Base-by-base conservation (phyloP, 352 stramenopile species). In the Pythium aquatile region DNA sequence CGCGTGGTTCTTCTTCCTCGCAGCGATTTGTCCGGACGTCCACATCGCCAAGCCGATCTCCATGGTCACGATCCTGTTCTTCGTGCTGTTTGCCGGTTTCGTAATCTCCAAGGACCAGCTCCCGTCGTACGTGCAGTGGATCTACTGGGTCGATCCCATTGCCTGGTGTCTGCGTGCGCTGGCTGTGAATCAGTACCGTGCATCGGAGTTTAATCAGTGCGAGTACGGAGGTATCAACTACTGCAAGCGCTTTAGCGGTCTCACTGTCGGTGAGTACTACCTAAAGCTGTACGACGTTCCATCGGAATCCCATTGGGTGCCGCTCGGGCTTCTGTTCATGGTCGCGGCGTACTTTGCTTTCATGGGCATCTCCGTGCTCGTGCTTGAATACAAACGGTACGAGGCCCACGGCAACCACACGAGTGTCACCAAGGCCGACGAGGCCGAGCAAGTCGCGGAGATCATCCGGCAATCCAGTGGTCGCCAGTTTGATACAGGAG, bases 131-230 rank as follows among this genome's bases (percentile, higher is more conserved):
- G 74, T 67, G 20, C 70, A 67, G n/a, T 85, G 77, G 77, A n/a
- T 77, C 17, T 82, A 78, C 63, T 82, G 65, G 59, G 56, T 82
- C 26, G 75, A 77, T 47, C 77, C 77, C 14, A 65, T 83, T 20
- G 29, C 64, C 14, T 83, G 75, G 75, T 53, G 37, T n/a, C 30
- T 73, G 40, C 70, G 73, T 2, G 46, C 55, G 29, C 14, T 78
- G 9, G 57, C 42, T 5, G 55, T 74, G 40, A 74, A 72, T 48
- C 55, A 78, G 66, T 76, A 74, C 46, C 11, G 51, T 20, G 54
- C 46, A 13, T 35, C 11, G 30, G 42, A 59, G 24, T 74, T 71
- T 30, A 44, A 70, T n/a, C 35, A 59, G 7, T 64, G 56, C 37
- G 55, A 56, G 14, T 72, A 72, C 47, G 26, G 65, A 6, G 67